Evolutionary conservation across 495 filamentous ascomycete species (phyloP), one percentile per base, ranked within the genome.

Genomic region (Daldinia concentrica): DNA sequence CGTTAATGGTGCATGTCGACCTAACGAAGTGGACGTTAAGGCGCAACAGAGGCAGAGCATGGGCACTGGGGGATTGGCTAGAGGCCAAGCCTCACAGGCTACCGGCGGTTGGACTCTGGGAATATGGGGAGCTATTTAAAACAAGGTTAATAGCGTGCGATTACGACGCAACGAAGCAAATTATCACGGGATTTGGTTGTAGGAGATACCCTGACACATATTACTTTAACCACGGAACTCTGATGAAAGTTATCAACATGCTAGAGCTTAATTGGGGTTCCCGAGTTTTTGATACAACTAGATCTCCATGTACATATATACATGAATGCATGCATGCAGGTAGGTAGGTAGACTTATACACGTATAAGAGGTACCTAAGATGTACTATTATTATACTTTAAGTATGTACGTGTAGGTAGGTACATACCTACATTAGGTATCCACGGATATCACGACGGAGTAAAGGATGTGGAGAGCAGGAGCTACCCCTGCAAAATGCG

Each of bases 61-160:
- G 73, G 87, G 87, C 19, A 84, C 89, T 0, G 88, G 88, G 52
- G 78, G 88, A 65, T 72, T 82, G 70, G 80, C 85, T 58, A 74
- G 82, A 64, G 84, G 79, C 15, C 74, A 78, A 59, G 81, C 82
- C 22, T 83, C 84, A 17, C 87, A 88, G 24, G 86, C 90, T 75
- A 84, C 86, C 67, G 85, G 82, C 32, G 90, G 88, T 65, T 97
- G 92, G 92, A 94, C 92, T 17, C 77, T 97, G 68, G 93, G 92
- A 6, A 82, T 88, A 36, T 97, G 92, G 92, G 92, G 89, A 26
- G 59, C 62, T n/a, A 50, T 78, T 14, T 80, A 11, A 57, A 34
- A 3, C 50, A 56, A 56, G 29, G n/a, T n/a, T n/a, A n/a, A n/a
- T n/a, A n/a, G n/a, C n/a, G n/a, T n/a, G n/a, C n/a, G n/a, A n/a